A percentile compares a stretch with the other conserved stretches of the same genome.
phyloP scores from a whole-genome alignment of 179 eudicot genomes.

The Kewa caespitosa region DNA sequence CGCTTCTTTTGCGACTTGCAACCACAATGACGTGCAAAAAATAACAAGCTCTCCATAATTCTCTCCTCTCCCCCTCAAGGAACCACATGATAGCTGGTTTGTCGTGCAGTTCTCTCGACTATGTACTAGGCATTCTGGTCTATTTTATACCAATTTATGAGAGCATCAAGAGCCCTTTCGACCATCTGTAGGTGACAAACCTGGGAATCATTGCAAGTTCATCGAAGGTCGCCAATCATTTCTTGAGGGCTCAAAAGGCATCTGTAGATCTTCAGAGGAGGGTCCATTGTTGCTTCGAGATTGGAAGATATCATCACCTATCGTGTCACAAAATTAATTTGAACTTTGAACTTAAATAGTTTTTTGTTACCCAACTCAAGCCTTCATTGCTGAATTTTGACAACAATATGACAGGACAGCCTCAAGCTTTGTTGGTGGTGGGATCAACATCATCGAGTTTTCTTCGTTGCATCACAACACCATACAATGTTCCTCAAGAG shows the following conservation, averaged over 20 bases:
- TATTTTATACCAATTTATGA: too few relatives aligned
- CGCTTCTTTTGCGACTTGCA: too few relatives aligned
- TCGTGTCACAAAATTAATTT: conserved; percentile 1
- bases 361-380: neutral
- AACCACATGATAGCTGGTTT: too few relatives aligned
- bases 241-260: neutral
- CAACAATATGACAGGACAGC: neutral
- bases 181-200: too few relatives aligned
- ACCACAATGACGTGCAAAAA: too few relatives aligned
- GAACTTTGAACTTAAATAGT: neutral
- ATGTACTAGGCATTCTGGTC: too few relatives aligned
- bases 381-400: neutral
- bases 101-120: too few relatives aligned
- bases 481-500: conserved; percentile 28
- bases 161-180: too few relatives aligned
- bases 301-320: neutral
- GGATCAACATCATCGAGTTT: conserved; percentile 20
- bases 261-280: neutral
- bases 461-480: conserved; percentile 34
- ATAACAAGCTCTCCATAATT: too few relatives aligned
- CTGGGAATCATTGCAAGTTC: too few relatives aligned
- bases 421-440: conserved; percentile 15
- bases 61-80: too few relatives aligned
- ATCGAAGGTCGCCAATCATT: neutral
- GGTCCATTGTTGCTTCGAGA: neutral